phyloP scores from a whole-genome alignment of 805 yeast species.

The Starmerella floricola region DNA sequence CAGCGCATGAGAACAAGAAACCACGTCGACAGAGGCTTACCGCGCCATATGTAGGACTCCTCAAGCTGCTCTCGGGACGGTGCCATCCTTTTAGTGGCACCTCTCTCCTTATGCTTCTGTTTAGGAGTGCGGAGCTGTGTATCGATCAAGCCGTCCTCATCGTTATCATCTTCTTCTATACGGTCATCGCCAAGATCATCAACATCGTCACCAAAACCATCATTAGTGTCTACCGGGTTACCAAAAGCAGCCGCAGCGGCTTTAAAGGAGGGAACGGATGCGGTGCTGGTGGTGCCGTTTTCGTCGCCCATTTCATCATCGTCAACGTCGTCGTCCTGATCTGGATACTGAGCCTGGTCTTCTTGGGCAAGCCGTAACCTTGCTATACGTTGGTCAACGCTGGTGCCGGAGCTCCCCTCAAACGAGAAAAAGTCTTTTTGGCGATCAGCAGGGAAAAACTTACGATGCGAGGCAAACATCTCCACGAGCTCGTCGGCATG shows the following conservation, averaged over 20 bases:
- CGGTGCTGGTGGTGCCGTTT: no score
- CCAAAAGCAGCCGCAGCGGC: no score
- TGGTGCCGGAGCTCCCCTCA: slow-evolving; percentile 30
- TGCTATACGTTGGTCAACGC: slow-evolving; percentile 47
- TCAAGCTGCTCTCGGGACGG: slow-evolving; percentile 15
- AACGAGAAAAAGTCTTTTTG: slow-evolving; percentile 32
- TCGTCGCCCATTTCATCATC: slow-evolving; percentile 25
- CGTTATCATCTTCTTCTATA: slow-evolving; percentile 2
- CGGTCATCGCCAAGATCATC: slow-evolving; percentile 3
- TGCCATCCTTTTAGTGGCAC: neutral
- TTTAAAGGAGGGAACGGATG: no score
- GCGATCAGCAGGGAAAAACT: slow-evolving; percentile 67
- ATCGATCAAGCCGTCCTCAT: slow-evolving; percentile 19
- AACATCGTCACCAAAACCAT: neutral
- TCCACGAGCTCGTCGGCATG: slow-evolving; percentile 73
- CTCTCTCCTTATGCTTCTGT: no score
- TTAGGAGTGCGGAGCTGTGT: neutral
- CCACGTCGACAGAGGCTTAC: slow-evolving; percentile 70
- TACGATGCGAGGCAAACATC: slow-evolving; percentile 62
- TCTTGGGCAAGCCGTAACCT: slow-evolving; percentile 23
- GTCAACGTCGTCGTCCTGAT: slow-evolving; percentile 30
- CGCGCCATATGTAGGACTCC: slow-evolving; percentile 44
- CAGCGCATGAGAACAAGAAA: slow-evolving; percentile 71
- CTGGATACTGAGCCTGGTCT: slow-evolving; percentile 26
- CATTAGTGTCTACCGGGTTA: no score